These are phyloP conservation scores for Euphrasia confusa DNA, from an alignment of 257 asterid genomes.

Conservation along the genomic window DNA sequence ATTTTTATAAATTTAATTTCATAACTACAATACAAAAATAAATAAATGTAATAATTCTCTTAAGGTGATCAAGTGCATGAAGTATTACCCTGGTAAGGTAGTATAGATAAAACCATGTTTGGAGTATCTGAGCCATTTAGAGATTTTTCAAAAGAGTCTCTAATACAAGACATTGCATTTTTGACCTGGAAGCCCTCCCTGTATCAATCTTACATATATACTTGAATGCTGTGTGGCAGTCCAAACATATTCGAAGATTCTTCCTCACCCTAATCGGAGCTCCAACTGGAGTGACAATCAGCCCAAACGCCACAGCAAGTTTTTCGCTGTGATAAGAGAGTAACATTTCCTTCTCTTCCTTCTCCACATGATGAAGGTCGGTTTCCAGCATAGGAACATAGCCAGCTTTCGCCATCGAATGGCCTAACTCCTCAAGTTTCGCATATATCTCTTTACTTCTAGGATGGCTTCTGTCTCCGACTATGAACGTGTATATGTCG, in stretches of 20 bases:
- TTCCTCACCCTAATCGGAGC: constrained; percentile 72
- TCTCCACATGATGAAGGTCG: constrained; percentile 61
- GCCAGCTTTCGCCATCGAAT: constrained; percentile 54
- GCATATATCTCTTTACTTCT: constrained; percentile 54
- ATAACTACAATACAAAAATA: too few relatives aligned
- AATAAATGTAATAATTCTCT: too few relatives aligned
- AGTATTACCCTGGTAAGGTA: too few relatives aligned
- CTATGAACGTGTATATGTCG: constrained; percentile 55
- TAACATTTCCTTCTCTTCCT: constrained; percentile 56
- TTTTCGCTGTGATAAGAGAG: constrained; percentile 74
- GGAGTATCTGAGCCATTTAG: too few relatives aligned
- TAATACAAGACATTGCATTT: too few relatives aligned
- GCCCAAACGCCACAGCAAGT: constrained; percentile 75
- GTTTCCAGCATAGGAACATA: constrained; percentile 62
- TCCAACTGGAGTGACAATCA: constrained; percentile 62
- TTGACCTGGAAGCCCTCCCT: too few relatives aligned
- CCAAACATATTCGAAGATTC: constrained; percentile 74
- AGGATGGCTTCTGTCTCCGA: constrained; percentile 61
- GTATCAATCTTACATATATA: constrained; percentile 61
- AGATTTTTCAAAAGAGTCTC: too few relatives aligned
- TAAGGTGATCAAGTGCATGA: too few relatives aligned
- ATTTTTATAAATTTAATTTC: too few relatives aligned
- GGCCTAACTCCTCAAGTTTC: constrained; percentile 60
- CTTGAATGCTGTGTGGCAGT: constrained; percentile 73
- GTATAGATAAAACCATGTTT: too few relatives aligned